phyloP scores from a whole-genome alignment of 345 rosid species.

The Citrus sp. region DNA sequence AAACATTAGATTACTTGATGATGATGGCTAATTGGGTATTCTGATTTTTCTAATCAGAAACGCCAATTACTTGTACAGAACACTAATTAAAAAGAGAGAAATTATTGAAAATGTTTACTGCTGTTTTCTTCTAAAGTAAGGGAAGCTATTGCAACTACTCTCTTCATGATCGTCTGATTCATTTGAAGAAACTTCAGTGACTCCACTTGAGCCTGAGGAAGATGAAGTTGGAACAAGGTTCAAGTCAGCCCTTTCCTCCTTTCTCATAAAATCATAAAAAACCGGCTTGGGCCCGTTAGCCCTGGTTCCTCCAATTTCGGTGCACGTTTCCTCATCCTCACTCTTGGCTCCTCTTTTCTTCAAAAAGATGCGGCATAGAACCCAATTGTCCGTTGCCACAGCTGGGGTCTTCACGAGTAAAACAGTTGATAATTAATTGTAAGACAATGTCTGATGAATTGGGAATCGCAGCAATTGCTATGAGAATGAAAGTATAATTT shows the following conservation, averaged over 20 bases:
- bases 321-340: constrained; percentile 37
- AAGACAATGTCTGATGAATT: neutral
- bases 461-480: neutral
- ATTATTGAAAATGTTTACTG: constrained; percentile 18
- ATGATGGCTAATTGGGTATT: constrained; percentile 12
- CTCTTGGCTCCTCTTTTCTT: constrained; percentile 67
- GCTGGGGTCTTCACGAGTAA: constrained; percentile 36
- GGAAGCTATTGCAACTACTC: constrained; percentile 69
- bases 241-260: constrained; percentile 51
- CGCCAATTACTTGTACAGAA: constrained; percentile 25
- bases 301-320: constrained; percentile 33
- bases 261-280: constrained; percentile 78
- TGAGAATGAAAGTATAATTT: neutral
- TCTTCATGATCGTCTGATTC: constrained; percentile 64
- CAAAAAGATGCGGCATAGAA: constrained; percentile 84
- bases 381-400: constrained; percentile 70
- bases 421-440: neutral
- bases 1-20: constrained; percentile 28
- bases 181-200: constrained; percentile 53
- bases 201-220: constrained; percentile 78
- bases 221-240: constrained; percentile 57
- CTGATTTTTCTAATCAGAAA: constrained; percentile 31
- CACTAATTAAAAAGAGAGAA: constrained; percentile 3
- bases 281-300: constrained; percentile 37
- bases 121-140: constrained; percentile 56